Conservation (phyloP, 1,139 yeast species). For the Debaryomyces sp. region DNA sequence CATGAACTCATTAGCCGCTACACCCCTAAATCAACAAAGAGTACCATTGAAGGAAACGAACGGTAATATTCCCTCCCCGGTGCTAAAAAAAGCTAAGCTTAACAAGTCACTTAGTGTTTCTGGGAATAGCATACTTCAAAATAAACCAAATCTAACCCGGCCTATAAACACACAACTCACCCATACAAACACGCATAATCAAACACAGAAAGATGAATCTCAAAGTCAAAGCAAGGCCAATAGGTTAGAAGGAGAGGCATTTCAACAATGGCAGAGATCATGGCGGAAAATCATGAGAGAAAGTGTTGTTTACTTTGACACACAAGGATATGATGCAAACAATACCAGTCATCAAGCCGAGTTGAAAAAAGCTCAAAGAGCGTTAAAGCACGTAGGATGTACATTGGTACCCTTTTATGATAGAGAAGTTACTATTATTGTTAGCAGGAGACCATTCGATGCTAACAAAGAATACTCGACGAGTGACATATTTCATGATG, state of each 20-base stretch:
- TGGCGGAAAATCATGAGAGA: conserved; percentile 81
- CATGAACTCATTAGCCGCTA: conserved; percentile 6
- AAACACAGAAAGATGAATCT: background rate
- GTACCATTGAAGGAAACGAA: conserved; percentile 48
- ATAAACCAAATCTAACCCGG: conserved; percentile 11
- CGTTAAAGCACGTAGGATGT: conserved; percentile 64
- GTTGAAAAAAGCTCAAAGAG: conserved; percentile 54
- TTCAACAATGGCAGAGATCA: conserved; percentile 74
- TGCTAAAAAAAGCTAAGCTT: conserved; percentile 32
- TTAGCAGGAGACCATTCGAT: conserved; percentile 55
- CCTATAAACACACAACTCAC: background rate
- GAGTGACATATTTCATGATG: conserved; percentile 70
- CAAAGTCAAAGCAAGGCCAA: conserved; percentile 4
- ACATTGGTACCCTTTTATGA: conserved; percentile 75
- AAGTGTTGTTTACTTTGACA: conserved; percentile 80
- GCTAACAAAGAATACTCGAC: conserved; percentile 32
- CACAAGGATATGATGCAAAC: conserved; percentile 55
- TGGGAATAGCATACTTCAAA: conserved; percentile 4
- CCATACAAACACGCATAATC: background rate
- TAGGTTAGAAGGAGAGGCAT: conserved; percentile 52
- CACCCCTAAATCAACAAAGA: conserved; percentile 22
- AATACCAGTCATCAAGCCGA: conserved; percentile 48
- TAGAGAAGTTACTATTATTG: conserved; percentile 76
- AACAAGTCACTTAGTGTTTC: conserved; percentile 10
- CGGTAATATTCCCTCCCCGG: conserved; percentile 45